Conservation (phyloP, 768 basidiomycete species). For the Serendipita sp. region DNA sequence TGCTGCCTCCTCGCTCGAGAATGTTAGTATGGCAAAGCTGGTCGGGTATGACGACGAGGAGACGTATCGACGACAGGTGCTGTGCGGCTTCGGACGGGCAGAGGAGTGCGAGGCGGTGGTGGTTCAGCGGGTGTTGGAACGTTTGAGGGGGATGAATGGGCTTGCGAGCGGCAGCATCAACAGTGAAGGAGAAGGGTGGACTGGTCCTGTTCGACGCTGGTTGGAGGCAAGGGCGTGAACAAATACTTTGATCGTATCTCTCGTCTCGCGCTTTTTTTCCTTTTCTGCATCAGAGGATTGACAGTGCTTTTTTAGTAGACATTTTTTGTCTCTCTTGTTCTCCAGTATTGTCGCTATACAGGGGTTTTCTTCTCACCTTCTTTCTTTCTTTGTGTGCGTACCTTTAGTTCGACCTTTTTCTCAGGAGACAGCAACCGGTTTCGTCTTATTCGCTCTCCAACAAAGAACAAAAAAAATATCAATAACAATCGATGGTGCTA, state of each 20-base stretch:
- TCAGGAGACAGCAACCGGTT: too few species aligned
- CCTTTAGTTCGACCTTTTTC: too few species aligned
- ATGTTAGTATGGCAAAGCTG: slow-evolving; percentile 33
- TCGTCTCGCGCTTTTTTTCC: too few species aligned
- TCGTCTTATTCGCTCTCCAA: too few species aligned
- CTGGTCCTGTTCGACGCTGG: background rate
- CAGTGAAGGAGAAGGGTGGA: slow-evolving; percentile 1
- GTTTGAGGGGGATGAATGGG: background rate
- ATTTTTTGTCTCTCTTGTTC: background rate
- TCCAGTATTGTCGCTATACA: background rate
- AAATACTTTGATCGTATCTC: too few species aligned
- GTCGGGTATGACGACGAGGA: slow-evolving; percentile 40
- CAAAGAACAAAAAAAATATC: too few species aligned
- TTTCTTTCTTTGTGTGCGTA: background rate
- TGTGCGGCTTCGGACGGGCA: slow-evolving; percentile 62
- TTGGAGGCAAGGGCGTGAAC: background rate
- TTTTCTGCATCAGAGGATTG: too few species aligned
- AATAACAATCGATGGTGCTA: too few species aligned
- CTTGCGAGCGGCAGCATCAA: background rate
- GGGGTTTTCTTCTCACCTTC: background rate
- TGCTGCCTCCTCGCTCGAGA: slow-evolving; percentile 19
- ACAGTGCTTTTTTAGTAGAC: background rate
- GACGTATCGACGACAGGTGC: slow-evolving; percentile 50
- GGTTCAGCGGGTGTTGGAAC: slow-evolving; percentile 38
- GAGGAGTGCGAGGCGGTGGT: slow-evolving; percentile 54